Base-by-base conservation (phyloP, 2,329 filamentous ascomycete genomes). In the Beauveria sp. region DNA sequence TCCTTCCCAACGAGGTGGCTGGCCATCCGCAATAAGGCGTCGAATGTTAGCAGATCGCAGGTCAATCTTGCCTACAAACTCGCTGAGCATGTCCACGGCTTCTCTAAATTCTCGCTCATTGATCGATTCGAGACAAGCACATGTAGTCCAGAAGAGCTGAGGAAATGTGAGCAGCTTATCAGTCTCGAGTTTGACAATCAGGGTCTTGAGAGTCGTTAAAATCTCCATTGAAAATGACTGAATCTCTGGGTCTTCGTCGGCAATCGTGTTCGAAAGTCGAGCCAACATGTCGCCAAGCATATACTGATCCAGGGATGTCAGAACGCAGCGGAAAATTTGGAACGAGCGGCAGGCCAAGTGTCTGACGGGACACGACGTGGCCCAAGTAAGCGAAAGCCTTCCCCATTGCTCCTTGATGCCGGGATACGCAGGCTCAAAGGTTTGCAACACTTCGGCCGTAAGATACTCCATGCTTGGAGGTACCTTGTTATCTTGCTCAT, bases 171-270 rank as follows among this genome's bases (percentile, higher is more conserved):
- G 75, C 2, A 99, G 80, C 70, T 93, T 89, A 43, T 89, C 84
- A 0, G 89, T 81, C 22, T 93, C 87, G 30, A 98, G 78, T 60
- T 93, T 95, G 66, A 86, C 84, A 62, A 99, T 96, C 50, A 99
- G 88, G 0, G 92, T 92, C 70, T 96, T 93, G 57, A 99, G 74
- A 0, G 96, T 99, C 0, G 93, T 97, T 58, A 99, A 75, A 62
- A 99, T 98, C 71, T 99, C 96, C 88, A 98, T 93, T 0, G 95
- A 96, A 70, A 99, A 99, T 0, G 92, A 93, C 69, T 97, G 91
- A 59, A 97, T 96, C 74, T 98, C 93, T 0, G 87, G 84, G 69
- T 96, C 91, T 67, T 97, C 92, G 66, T 98, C 93, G 0, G 96
- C 93, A 68, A 99, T 95, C 0, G 95, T 99, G 72, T 98, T 99